phyloP scores from a whole-genome alignment of 225 moss, liverwort and hornwort genomes.

The Physcomitrellopsis africana region DNA sequence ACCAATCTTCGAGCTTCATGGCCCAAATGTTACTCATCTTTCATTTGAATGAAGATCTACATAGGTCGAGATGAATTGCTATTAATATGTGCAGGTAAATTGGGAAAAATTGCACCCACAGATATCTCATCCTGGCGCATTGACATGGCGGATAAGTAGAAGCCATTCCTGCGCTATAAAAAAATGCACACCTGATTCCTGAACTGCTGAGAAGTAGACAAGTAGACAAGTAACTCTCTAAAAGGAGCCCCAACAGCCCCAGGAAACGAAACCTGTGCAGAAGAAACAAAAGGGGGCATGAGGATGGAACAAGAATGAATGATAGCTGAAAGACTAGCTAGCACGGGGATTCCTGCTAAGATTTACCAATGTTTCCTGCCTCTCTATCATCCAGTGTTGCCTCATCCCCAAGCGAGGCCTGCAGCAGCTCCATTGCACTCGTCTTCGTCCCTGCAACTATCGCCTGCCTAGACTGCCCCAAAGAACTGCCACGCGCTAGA shows the following conservation, averaged over 20 bases:
- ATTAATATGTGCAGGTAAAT: conserved; percentile 16
- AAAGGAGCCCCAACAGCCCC: conserved; percentile 1
- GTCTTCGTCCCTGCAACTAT: conserved; percentile 13
- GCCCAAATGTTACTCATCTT: background rate
- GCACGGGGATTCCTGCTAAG: background rate
- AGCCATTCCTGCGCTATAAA: conserved; percentile 11
- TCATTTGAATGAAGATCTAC: background rate
- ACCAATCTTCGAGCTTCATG: background rate
- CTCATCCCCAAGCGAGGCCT: conserved; percentile 40
- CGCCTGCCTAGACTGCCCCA: conserved; percentile 25
- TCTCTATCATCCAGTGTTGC: background rate
- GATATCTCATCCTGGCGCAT: conserved; percentile 15
- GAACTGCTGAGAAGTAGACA: background rate
- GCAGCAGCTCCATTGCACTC: conserved; percentile 54
- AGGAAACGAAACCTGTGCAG: conserved; percentile 2
- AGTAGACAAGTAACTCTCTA: background rate
- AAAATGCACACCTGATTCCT: background rate
- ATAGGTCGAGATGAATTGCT: background rate
- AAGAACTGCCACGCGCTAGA: conserved; percentile 18
- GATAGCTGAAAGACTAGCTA: background rate
- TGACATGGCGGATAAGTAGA: background rate
- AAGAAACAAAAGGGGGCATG: background rate
- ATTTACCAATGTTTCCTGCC: background rate
- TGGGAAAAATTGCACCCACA: conserved; percentile 10
- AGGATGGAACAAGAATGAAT: background rate